phyloP scores from a whole-genome alignment of 2,329 filamentous ascomycete genomes.

The Alternaria ethzedia region DNA sequence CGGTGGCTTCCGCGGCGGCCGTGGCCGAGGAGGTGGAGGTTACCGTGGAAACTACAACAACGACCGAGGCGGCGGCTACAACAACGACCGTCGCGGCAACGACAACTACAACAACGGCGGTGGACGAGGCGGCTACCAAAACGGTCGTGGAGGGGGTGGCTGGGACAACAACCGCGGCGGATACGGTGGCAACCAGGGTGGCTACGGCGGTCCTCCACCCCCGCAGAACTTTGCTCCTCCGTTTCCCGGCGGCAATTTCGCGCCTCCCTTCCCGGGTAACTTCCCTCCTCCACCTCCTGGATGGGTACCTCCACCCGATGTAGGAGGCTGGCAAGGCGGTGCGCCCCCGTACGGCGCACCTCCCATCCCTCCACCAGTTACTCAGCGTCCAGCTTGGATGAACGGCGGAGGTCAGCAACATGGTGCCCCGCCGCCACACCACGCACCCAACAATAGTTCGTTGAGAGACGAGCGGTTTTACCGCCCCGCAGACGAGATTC shows the following conservation, averaged over 20 bases:
- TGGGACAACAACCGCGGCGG: conserved; percentile 19
- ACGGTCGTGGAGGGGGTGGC: conserved; percentile 20
- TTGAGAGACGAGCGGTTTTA: conserved; percentile 33
- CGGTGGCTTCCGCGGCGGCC: conserved; percentile 39
- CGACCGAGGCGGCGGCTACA: conserved; percentile 42
- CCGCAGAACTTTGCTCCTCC: conserved; percentile 22
- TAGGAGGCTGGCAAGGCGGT: conserved; percentile 19
- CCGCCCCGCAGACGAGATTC: conserved; percentile 31
- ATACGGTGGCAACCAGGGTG: conserved; percentile 28
- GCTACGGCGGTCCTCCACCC: conserved; percentile 18
- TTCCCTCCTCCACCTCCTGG: conserved; percentile 37
- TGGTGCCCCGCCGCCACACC: conserved; percentile 25
- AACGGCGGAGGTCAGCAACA: conserved; percentile 22
- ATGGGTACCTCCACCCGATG: conserved; percentile 33
- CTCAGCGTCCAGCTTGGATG: conserved; percentile 30
- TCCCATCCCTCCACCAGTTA: conserved; percentile 13
- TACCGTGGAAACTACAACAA: conserved; percentile 45
- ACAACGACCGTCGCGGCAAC: conserved; percentile 37
- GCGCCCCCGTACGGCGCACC: conserved; percentile 23
- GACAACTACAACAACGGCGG: conserved; percentile 32
- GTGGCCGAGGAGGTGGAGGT: conserved; percentile 21
- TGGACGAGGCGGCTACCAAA: conserved; percentile 33
- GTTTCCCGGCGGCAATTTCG: conserved; percentile 34
- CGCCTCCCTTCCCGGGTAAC: conserved; percentile 33
- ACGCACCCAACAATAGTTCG: conserved; percentile 28